Conservation (phyloP, 164 flowering plant species). For the Vitis cinerea region DNA sequence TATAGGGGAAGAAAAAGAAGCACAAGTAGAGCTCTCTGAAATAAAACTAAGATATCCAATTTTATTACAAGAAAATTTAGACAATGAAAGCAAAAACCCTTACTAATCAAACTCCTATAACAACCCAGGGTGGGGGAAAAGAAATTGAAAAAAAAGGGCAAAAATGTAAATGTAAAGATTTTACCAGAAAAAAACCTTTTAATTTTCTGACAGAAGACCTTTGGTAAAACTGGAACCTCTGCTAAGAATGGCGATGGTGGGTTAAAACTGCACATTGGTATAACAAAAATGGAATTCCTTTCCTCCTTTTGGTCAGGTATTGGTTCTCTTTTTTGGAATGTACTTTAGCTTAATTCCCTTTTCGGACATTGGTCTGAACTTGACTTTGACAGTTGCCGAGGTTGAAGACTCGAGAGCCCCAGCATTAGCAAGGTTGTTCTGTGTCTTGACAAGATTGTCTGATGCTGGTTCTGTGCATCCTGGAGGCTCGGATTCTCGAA, state of each 20-base stretch:
- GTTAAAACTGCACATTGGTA: constrained; percentile 36
- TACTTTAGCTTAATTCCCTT: constrained; percentile 52
- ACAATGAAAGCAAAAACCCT: neutral
- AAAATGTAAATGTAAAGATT: constrained; percentile 10
- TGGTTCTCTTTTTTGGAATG: constrained; percentile 54
- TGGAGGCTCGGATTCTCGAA: constrained; percentile 33
- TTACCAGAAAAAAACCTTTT: constrained; percentile 19
- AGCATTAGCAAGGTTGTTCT: constrained; percentile 22
- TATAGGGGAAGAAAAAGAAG: neutral
- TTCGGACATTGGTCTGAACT: constrained; percentile 39
- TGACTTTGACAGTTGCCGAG: constrained; percentile 22
- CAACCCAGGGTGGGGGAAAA: neutral
- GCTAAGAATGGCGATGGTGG: constrained; percentile 34
- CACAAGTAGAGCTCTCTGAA: constrained; percentile 4
- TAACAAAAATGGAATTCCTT: constrained; percentile 8
- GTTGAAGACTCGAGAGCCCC: constrained; percentile 14
- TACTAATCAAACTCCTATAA: constrained; percentile 13
- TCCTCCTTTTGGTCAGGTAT: constrained; percentile 14
- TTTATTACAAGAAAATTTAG: constrained; percentile 28
- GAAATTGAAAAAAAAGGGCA: neutral
- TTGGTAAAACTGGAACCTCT: constrained; percentile 72
- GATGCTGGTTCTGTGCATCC: constrained; percentile 22
- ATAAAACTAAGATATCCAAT: constrained; percentile 12
- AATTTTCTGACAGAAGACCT: constrained; percentile 59
- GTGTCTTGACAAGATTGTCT: constrained; percentile 32